Evolutionary conservation across 2,329 filamentous ascomycete genomes (phyloP), one percentile per base, ranked within the genome.

Genomic region (Hypoxylon sp.): DNA sequence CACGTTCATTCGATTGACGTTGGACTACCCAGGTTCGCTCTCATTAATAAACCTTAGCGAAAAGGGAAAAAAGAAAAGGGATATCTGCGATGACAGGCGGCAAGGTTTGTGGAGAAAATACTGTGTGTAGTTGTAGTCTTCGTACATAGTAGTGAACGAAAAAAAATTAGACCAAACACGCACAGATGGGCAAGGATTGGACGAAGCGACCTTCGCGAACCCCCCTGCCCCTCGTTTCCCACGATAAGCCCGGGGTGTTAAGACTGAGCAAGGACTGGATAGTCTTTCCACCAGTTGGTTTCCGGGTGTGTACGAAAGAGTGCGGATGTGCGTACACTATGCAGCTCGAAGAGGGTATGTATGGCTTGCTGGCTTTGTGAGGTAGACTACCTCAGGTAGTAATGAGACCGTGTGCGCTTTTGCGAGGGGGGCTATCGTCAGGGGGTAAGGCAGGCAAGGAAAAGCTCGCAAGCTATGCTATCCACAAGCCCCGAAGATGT

Each of bases 231-330:
- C 66, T 63, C 67, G 63, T 55, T 66, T 70, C 69, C 63, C 58
- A 72, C 63, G 70, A 72, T 72, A 72, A 70, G 67, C 64, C 59
- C 51, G 58, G 67, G 64, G 59, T 70, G 61, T 68, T 62, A 59
- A 66, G 59, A 59, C 50, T 42, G 68, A 68, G 53, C 65, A 64
- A 47, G 64, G 67, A 70, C 57, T 61, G 31, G 53, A 61, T 39
- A 50, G 35, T 59, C 55, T 50, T 63, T 54, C 60, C 60, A 54
- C 48, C 55, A 63, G 63, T 71, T 66, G 62, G 62, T 70, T 61
- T 60, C 57, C 63, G 60, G 60, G 59, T 60, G 66, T 60, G 59
- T 59, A 62, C 55, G 37, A 66, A 66, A 66, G 57, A 47, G 60
- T 65, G 60, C 39, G 42, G 47, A 67, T 67, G 44, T 63, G 51